Evolutionary conservation across 2,329 filamentous ascomycete genomes (phyloP), one percentile per base, ranked within the genome.

Genomic region (Alternaria ethzedia): DNA sequence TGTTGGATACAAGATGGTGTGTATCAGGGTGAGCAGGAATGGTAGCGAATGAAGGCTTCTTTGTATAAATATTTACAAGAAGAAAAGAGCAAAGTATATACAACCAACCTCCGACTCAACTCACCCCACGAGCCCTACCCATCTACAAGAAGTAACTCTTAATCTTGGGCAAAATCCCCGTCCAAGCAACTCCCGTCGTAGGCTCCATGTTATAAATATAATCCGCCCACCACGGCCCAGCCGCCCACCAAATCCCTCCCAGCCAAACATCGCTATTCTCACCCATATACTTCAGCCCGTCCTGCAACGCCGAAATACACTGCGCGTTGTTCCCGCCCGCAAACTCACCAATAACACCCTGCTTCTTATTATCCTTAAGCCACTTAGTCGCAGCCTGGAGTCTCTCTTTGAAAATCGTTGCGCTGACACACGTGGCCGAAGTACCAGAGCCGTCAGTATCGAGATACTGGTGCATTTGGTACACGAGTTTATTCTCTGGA

Each of bases 391-490:
- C 86, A 11, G 76, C 80, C 20, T 79, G 66, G 17, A 89, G 76
- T 5, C 86, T 81, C 67, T 87, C 83, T 23, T 77, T 75, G 56
- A 86, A 85, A 64, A 88, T 86, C n/a, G 86, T 88, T 6, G 75
- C 65, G 63, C 75, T 82, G 15, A 87, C 85, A 71, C 87, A 89
- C 26, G 78, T 77, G 3, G 77, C 78, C 3, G 78, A 79, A 0
- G 86, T 87, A 9, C 86, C 86, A 2, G 83, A 85, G 57, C 85
- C 83, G 63, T 88, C 86, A 0, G 77, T 79, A 77, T 89, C 86
- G 41, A 88, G 86, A 70, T 88, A 89, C 78, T 88, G 86, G 73
- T 89, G 86, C 86, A 88, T 88, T 71, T 88, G 85, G 76, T 86
- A 88, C 72, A 88, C 77, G 60, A 88, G 81, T 70, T 86, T 86